phyloP scores from a whole-genome alignment of 1,139 yeast species.

The Geotrichum siamense region DNA sequence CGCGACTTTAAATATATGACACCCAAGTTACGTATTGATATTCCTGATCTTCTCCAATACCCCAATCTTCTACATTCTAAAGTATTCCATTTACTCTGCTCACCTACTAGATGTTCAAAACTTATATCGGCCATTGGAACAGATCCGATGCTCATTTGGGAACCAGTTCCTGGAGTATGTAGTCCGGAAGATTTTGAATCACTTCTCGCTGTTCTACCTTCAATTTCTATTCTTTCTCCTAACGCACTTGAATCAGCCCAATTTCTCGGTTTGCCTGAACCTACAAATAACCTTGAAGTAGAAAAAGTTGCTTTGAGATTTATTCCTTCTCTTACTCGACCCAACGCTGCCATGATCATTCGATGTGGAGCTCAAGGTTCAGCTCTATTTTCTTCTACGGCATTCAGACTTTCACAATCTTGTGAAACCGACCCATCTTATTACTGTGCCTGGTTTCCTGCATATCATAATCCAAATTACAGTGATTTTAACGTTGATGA shows the following conservation, averaged over 20 bases:
- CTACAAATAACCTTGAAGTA: slow-evolving; percentile 36
- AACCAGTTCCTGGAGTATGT: slow-evolving; percentile 80
- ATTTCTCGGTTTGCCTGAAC: slow-evolving; percentile 41
- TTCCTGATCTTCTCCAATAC: slow-evolving; percentile 47
- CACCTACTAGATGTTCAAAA: slow-evolving; percentile 49
- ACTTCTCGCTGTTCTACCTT: slow-evolving; percentile 41
- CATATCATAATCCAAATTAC: slow-evolving; percentile 48
- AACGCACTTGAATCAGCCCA: slow-evolving; percentile 76
- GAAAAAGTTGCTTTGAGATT: slow-evolving; percentile 42
- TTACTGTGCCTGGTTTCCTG: slow-evolving; percentile 43
- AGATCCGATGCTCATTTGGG: not conserved
- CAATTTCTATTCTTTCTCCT: slow-evolving; percentile 65
- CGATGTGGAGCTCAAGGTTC: slow-evolving; percentile 25
- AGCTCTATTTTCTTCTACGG: slow-evolving; percentile 18
- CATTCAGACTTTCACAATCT: slow-evolving; percentile 3
- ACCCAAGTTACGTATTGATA: slow-evolving; percentile 57
- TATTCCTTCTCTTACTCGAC: slow-evolving; percentile 36
- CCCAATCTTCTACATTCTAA: slow-evolving; percentile 38
- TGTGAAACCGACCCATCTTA: not conserved
- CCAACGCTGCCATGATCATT: slow-evolving; percentile 47
- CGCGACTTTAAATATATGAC: slow-evolving; percentile 47
- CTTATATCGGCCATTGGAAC: not conserved
- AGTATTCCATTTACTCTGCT: slow-evolving; percentile 67
- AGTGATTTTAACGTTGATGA: slow-evolving; percentile 51
- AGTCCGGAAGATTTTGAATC: slow-evolving; percentile 41